Base-by-base conservation (phyloP, 306 rosid species). In the Inga oerstediana region DNA sequence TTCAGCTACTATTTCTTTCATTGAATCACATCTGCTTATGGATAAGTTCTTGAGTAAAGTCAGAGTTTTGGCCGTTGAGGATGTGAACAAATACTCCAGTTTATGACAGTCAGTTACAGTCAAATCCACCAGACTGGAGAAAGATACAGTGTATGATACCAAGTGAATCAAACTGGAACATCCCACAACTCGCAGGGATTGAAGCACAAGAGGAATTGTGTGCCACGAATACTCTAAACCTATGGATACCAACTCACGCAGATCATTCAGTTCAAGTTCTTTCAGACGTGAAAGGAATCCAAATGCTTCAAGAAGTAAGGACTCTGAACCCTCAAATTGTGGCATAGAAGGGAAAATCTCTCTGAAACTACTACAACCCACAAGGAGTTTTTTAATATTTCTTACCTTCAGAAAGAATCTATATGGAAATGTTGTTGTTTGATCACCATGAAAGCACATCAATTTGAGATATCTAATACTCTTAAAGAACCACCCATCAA, bases 171-270 rank as follows among this genome's bases (percentile, higher is more conserved):
- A 52, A 22, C 4, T 10, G 6, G 10, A 64, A 74, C 86, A 84
- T 13, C 15, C 15, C 4, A 8, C 0, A 17, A 78, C 70, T 19
- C 19, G 3, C 61, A 84, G 52, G 5, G 59, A 73, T 52, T 79
- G 65, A 19, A 84, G 76, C 22, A 30, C 20, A 43, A 51, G 22
- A 41, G 51, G 22, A 52, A 84, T 27, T 62, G 68, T 10, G 34
- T 10, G 49, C 83, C 86, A 79, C 6, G 83, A 44, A 49, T 84
- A 76, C 77, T 73, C 43, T 3, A 73, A 73, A 17, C 62, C 77
- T 27, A 48, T 73, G 64, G 77, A 54, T 12, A 52, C 35, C 32
- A 79, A 83, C 30, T 52, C 5, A 32, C 3, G 2, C 17, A 54
- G 2, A 43, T 5, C 0, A 32, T 0, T 0, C n/a, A 84, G 43